Base-by-base conservation (phyloP, 2,329 filamentous ascomycete species). In the Aspergillus fumigatus region DNA sequence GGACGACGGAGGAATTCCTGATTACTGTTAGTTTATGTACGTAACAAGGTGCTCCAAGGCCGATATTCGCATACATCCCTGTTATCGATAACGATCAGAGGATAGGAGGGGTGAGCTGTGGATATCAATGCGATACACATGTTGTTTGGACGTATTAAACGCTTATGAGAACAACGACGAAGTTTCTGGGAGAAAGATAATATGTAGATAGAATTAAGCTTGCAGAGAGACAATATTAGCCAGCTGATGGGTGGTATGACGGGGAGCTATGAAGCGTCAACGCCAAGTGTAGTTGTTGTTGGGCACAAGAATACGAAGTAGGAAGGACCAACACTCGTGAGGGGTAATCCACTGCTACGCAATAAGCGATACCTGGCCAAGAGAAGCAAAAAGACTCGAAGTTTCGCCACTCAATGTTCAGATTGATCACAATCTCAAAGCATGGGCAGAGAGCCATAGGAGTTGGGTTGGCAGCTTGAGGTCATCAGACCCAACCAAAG, bases 41-140 rank as follows among this genome's bases (percentile, higher is more conserved):
- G 11, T 14, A 21, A 29, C 11, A 43, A 5, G 25, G 3, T 41
- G n/a, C 3, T 35, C 47, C 43, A 45, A 40, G 19, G 9, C 10
- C 41, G 17, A 38, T 35, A 38, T 38, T 38, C 10, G 57, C 68
- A 55, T 72, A 80, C 88, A 77, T 93, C 89, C 65, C 89, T 84
- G 72, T 93, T 93, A 75, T 92, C 85, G 69, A 92, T 79, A 58
- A 90, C 76, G 65, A 93, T 88, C 58, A 92, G 80, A 26, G 87
- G 82, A 73, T 92, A 92, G 62, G 82, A 79, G 9, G 89, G 89
- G 69, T 92, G 89, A 48, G 87, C 82, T 19, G 88, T 92, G 26
- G 88, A 90, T 57, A 90, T 77, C 48, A 92, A 78, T 50, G 85
- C 86, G 75, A 92, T 92, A 70, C 89, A 92, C 89, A 92, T 51